A percentile compares a stretch with the other conserved stretches of the same genome.
phyloP scores from a whole-genome alignment of 371 early-diverging fungal species.

The Syncephalastrum racemosum region DNA sequence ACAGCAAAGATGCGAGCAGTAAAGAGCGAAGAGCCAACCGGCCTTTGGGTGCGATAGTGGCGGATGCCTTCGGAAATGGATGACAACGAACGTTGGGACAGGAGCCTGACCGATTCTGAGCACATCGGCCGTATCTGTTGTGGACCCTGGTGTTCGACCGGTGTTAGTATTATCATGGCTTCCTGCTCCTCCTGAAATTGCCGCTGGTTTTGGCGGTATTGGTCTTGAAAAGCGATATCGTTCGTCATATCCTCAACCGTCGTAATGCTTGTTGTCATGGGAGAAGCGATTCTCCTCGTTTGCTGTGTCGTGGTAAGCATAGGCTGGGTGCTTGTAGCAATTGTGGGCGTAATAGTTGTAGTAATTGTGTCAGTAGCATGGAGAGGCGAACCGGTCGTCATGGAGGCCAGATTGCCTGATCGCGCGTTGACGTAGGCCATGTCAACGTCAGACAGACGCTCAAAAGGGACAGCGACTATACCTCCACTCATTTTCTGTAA shows the following conservation, averaged over 20 bases:
- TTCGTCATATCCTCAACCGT: too few relatives aligned
- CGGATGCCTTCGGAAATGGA: constrained; percentile 22
- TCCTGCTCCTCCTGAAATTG: not conserved
- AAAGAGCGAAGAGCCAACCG: constrained; percentile 8
- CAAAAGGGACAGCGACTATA: constrained; percentile 40
- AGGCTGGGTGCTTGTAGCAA: too few relatives aligned
- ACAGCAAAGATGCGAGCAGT: constrained; percentile 7
- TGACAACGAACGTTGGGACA: constrained; percentile 26
- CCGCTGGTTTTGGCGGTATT: too few relatives aligned
- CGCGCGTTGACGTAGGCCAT: constrained; percentile 27
- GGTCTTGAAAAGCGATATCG: too few relatives aligned
- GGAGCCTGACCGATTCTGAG: constrained; percentile 21
- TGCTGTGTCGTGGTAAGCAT: too few relatives aligned
- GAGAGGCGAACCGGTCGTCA: too few relatives aligned
- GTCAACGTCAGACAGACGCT: constrained; percentile 32
- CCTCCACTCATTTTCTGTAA: constrained; percentile 34
- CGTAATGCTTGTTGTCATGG: too few relatives aligned
- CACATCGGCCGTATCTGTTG: constrained; percentile 19
- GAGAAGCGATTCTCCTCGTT: too few relatives aligned
- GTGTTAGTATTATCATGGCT: constrained; percentile 5
- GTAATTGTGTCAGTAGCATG: too few relatives aligned
- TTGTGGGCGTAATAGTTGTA: too few relatives aligned
- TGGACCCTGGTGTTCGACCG: constrained; percentile 10
- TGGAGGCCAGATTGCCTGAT: constrained; percentile 3
- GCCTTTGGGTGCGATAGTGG: constrained; percentile 6